Base-by-base conservation (phyloP, 108 stramenopile genomes). In the Licmophora abbreviata region DNA sequence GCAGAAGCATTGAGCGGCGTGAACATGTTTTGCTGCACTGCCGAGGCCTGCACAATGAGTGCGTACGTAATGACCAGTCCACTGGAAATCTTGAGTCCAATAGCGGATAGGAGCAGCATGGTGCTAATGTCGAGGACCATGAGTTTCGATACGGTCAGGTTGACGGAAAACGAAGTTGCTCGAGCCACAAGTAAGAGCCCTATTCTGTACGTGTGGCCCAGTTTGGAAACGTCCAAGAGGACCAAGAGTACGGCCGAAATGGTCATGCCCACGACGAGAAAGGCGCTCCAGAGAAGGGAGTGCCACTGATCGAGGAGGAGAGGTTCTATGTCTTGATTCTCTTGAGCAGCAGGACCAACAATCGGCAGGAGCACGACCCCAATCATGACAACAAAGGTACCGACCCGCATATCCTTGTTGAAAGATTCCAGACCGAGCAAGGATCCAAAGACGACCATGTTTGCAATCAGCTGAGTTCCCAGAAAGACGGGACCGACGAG, bases 371-470 rank as follows among this genome's bases (percentile, higher is more conserved):
- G 23, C 15, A 64, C 33, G 14, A 55, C 61, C 11, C 60, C 70
- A 20, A 66, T 38, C 10, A 49, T 65, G 47, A 66, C 58, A 41
- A 71, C 70, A 34, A 51, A 55, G 8, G 70, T 66, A 15, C 70
- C 70, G 15, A 66, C 50, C 37, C 29, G 53, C 60, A 62, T 58
- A 26, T 54, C 36, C 30, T 61, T 55, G 14, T 23, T 36, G 26
- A 71, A 66, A 21, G 29, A 30, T 30, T 71, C 70, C 21, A 41
- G 4, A 10, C 60, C 51, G 20, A 66, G 42, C 3, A 71, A 29
- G 10, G 41, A 20, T 17, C 70, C 64, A 29, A 64, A 66, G 10
- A 71, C 31, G 4, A 66, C 14, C 36, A 66, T 61, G 31, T 71
- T 71, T 30, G 42, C n/a, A 26, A 71, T 24, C 14, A 71, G 41